Base-by-base conservation (phyloP, 192 early-diverging fungal species). In the Linnemannia hyalina region DNA sequence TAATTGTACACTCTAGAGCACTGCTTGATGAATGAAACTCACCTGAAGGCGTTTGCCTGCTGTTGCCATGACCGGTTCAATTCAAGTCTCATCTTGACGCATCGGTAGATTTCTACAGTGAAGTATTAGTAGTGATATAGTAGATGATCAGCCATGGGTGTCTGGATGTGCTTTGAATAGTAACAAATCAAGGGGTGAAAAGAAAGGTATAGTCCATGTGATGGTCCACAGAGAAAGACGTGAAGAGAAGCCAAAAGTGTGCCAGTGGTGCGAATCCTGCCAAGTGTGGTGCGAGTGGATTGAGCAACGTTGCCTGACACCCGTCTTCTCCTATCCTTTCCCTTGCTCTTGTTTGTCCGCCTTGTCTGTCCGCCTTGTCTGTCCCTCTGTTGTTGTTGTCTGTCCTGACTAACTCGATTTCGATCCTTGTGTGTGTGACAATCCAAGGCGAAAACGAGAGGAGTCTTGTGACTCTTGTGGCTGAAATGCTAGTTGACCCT, bases 31-130 rank as follows among this genome's bases (percentile, higher is more conserved):
- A 16, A 3, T 52, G 20, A 18, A 75, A 83, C 83, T 75, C 89
- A 91, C 89, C 93, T 89, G 78, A 93, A 95, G 54, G 92, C 90
- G 76, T 93, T 94, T 52, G 92, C 88, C 72, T 90, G 89, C 41
- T 92, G 91, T 90, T 94, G 92, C 92, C 91, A 91, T 70, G 91
- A 92, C 57, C 94, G 90, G 82, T 95, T 95, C 68, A 95, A 82
- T 88, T 97, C 95, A 38, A 96, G 82, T 32, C 95, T 88, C 90
- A 98, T 98, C 87, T 96, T 94, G 16, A 98, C 97, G 83, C 96
- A 97, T 90, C 96, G 95, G 93, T 97, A 97, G 69, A 97, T 96
- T 83, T 98, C 97, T 95, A 88, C 42, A 78, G 26, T 23, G 46
- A 55, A 71, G 20, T 5, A 52, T 65, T 38, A 52, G 54, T 23